A percentile compares a stretch with the other conserved stretches of the same genome.
phyloP scores from a whole-genome alignment of 176 grass and related monocot genomes.

The Phragmites australis region DNA sequence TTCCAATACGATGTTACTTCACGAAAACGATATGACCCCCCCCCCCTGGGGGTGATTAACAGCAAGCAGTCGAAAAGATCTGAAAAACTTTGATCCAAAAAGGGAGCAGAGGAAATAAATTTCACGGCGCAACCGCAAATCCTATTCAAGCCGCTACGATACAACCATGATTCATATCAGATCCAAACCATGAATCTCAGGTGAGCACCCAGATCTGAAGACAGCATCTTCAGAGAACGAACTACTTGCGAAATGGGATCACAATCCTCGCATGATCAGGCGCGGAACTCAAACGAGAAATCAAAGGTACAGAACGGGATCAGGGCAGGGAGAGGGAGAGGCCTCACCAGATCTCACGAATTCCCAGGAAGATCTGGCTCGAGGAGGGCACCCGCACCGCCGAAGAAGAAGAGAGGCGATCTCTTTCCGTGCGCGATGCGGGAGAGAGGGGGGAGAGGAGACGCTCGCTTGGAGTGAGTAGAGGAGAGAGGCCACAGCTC shows the following conservation, averaged over 20 bases:
- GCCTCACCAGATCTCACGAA: conserved; percentile 53
- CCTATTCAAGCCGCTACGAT: not conserved
- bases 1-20: not conserved
- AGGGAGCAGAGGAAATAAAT: not conserved
- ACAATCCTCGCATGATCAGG: not conserved
- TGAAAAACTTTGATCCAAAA: conserved; percentile 1
- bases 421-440: conserved; percentile 23
- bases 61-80: not conserved
- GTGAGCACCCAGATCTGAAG: conserved; percentile 38
- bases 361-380: conserved; percentile 26
- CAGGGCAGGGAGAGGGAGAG: not conserved
- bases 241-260: not conserved
- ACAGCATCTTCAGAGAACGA: conserved; percentile 6
- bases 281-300: not conserved
- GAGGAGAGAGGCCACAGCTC: conserved; percentile 27
- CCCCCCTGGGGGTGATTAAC: no score
- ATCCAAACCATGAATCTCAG: conserved; percentile 19
- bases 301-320: conserved; percentile 8
- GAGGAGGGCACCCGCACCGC: conserved; percentile 23
- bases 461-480: conserved; percentile 36
- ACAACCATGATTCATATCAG: not conserved
- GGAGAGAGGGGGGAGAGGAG: conserved; percentile 2
- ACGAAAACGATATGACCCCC: not conserved
- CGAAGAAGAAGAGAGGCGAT: not conserved
- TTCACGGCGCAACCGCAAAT: not conserved